These are phyloP conservation scores for Candida pseudocylindracea DNA, from an alignment of 1,139 yeast species.

Conservation along the genomic window DNA sequence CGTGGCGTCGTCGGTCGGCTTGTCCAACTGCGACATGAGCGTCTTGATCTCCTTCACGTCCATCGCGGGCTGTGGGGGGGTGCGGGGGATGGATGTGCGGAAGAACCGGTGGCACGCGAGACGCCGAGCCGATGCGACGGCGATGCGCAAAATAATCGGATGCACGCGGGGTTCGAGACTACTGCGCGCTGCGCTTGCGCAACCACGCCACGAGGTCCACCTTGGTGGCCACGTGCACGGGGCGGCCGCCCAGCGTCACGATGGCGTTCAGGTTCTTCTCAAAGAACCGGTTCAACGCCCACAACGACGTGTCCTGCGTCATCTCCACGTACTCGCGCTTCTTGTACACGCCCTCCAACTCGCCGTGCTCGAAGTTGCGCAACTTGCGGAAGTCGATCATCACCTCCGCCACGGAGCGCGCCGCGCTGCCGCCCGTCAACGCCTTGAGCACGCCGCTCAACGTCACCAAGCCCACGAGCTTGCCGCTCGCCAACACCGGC, in stretches of 20 bases:
- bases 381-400: slow-evolving; percentile 60
- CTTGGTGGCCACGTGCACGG: slow-evolving; percentile 73
- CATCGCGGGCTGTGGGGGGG: slow-evolving; percentile 15
- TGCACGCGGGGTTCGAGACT: not conserved
- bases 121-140: not conserved
- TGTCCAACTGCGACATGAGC: slow-evolving; percentile 50
- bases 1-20: slow-evolving; percentile 44
- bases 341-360: slow-evolving; percentile 35
- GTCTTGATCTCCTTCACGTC: slow-evolving; percentile 55
- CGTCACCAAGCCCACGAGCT: slow-evolving; percentile 58
- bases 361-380: slow-evolving; percentile 46
- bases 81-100: not conserved
- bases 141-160: not conserved
- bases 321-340: slow-evolving; percentile 48
- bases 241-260: slow-evolving; percentile 53
- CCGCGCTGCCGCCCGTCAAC: slow-evolving; percentile 43
- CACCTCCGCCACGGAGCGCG: slow-evolving; percentile 17
- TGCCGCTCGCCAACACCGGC: slow-evolving; percentile 50
- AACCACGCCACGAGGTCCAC: slow-evolving; percentile 61
- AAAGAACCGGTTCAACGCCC: slow-evolving; percentile 55
- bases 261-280: slow-evolving; percentile 78
- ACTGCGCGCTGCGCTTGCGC: slow-evolving; percentile 10
- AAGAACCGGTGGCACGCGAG: not conserved
- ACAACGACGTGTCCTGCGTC: slow-evolving; percentile 44
- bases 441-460: slow-evolving; percentile 51